Conservation (phyloP, 1,139 yeast species). For the Geotrichum histeridarum region DNA sequence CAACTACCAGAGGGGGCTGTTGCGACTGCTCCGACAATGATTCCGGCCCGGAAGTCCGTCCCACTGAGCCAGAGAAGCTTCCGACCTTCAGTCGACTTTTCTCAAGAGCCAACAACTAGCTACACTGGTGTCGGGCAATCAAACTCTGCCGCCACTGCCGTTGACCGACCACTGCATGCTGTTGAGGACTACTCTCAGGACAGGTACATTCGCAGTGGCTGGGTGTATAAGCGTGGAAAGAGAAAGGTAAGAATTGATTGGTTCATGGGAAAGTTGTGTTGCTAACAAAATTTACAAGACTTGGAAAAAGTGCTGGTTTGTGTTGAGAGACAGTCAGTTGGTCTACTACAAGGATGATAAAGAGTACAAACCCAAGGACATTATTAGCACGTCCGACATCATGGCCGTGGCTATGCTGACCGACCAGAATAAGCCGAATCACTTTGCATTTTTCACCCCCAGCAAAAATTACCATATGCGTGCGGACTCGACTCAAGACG, state of each 20-base stretch:
- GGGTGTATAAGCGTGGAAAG: conserved; percentile 13
- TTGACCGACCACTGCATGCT: not conserved
- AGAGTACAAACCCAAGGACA: conserved; percentile 53
- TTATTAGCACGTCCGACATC: conserved; percentile 41
- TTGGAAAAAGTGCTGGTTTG: conserved; percentile 57
- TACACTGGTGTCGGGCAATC: not conserved
- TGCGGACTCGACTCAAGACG: conserved; percentile 39
- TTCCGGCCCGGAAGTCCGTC: conserved; percentile 5
- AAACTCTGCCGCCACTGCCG: not conserved
- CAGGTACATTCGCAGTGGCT: conserved; percentile 8
- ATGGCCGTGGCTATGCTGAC: conserved; percentile 41
- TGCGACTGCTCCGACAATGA: conserved; percentile 12
- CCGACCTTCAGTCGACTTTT: not conserved
- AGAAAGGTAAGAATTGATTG: not conserved
- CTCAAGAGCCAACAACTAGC: not conserved
- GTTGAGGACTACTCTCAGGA: not conserved
- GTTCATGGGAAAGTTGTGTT: not conserved
- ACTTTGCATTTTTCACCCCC: conserved; percentile 44
- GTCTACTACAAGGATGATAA: conserved; percentile 54
- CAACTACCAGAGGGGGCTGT: conserved; percentile 11
- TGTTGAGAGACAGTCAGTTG: conserved; percentile 51
- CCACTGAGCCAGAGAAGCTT: conserved; percentile 14
- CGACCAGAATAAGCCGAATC: conserved; percentile 36
- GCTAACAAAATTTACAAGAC: conserved; percentile 35
- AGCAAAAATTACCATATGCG: conserved; percentile 44